Evolutionary conservation across 2,329 filamentous ascomycete genomes (phyloP).

Genomic region (Talaromyces sp.): DNA sequence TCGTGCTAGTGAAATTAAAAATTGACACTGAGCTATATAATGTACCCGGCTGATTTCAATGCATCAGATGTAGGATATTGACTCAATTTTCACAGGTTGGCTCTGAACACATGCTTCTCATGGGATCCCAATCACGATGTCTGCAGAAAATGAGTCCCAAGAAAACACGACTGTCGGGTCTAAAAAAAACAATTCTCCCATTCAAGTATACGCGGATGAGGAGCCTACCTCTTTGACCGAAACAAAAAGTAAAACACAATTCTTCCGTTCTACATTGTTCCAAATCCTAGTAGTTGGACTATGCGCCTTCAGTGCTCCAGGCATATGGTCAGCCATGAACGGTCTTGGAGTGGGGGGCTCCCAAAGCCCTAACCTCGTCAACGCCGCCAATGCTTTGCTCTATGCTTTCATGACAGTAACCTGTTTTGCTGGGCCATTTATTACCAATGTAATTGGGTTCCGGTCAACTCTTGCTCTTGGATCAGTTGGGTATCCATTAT

Average conservation of each 20-base stretch:
- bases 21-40: background rate
- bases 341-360: constrained; percentile 44
- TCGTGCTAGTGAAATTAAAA: background rate
- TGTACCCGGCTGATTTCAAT: background rate
- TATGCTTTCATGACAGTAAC: constrained; percentile 48
- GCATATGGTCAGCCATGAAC: constrained; percentile 47
- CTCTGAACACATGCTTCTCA: background rate
- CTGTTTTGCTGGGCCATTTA: constrained; percentile 46
- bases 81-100: background rate
- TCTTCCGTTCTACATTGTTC: constrained; percentile 45
- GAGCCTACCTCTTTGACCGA: background rate
- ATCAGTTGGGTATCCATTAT: constrained; percentile 41
- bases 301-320: constrained; percentile 43
- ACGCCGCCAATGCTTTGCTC: constrained; percentile 49
- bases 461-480: constrained; percentile 40
- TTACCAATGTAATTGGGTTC: constrained; percentile 43
- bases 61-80: background rate
- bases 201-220: background rate
- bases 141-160: background rate
- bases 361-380: constrained; percentile 47
- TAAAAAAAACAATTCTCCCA: background rate
- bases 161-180: background rate
- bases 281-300: constrained; percentile 41
- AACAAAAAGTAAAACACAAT: background rate
- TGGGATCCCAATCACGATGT: background rate